Evolutionary conservation across 352 stramenopile species (phyloP), one percentile per base, ranked within the genome.

Genomic region (Blastocystis sp.): DNA sequence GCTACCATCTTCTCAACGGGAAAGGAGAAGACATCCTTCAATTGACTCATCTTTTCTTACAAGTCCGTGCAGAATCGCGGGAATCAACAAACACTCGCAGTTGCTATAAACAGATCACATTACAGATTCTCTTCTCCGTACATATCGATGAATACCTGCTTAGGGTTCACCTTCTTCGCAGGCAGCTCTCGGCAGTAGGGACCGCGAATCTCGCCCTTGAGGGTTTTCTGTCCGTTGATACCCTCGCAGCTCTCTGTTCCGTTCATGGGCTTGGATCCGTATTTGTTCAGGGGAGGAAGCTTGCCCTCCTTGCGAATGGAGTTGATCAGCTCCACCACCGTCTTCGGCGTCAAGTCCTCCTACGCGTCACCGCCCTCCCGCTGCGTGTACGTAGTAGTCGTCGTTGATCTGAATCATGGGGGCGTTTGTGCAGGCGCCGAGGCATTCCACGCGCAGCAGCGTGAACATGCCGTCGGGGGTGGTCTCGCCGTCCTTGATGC

Each of bases 361-460:
- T 98, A 94, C 86, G 90, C 89, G 88, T 76, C 69, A 23, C 34
- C 2, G n/a, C 3, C 2, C 91, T 89, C 81, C 78, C 92, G 90
- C 89, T 95, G 94, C 84, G 19, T 14, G 5, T 84, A 84, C 74
- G 34, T 67, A 84, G 62, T 98, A 98, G 92, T 98, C 96, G 92
- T 98, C 96, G 91, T 98, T 98, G 89, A 99, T 95, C 93, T 99
- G 96, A 66, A 99, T 93, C 97, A 99, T 99, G 71, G 97, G 97
- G 9, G 97, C 97, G 92, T 99, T 99, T 3, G 97, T 93, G 92
- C 97, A 99, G 5, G 96, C 95, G 70, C 97, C 97, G 52, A 99
- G 93, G 91, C 97, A 99, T 89, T 99, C 97, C 34, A 99, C 96
- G 91, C 99, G 96, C 71, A 96, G 92, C 67, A 99, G 92, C 79